Percentiles rank a stretch among this genome's conserved stretches.
Evolutionary conservation across 768 basidiomycete genomes (phyloP).

Genomic region (Antrodiella citrinella): DNA sequence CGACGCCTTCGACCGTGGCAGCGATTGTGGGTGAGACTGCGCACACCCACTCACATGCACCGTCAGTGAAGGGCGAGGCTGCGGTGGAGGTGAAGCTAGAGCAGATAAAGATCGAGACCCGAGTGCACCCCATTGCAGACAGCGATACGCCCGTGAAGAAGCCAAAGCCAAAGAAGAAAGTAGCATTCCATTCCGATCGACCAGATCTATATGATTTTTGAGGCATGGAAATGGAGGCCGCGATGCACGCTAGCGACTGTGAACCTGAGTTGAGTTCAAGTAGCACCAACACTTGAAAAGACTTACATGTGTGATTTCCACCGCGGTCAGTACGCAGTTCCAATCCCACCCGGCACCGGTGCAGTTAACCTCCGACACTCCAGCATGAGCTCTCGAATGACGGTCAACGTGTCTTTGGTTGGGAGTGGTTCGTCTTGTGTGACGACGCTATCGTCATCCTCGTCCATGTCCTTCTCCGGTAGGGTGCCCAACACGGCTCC

Average conservation of each 20-base stretch:
- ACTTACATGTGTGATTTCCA: no score
- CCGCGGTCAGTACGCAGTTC: no score
- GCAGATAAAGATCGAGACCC: constrained; percentile 12
- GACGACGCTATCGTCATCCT: constrained; percentile 13
- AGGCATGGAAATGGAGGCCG: no score
- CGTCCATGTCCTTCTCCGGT: constrained; percentile 23
- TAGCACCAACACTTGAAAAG: no score
- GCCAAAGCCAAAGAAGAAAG: constrained; percentile 53
- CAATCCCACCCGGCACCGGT: no score
- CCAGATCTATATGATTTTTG: constrained; percentile 73
- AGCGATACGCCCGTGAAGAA: constrained; percentile 28
- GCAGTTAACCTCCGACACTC: constrained; percentile 30
- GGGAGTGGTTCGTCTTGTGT: background rate
- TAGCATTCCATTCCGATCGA: constrained; percentile 58
- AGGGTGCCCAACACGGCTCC: constrained; percentile 48
- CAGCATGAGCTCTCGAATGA: constrained; percentile 48
- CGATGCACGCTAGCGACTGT: no score
- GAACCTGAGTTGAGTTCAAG: no score
- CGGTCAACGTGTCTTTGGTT: constrained; percentile 18
- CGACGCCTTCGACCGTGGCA: constrained; percentile 33
- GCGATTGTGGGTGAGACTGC: constrained; percentile 14
- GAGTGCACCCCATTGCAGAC: background rate
- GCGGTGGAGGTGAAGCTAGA: constrained; percentile 41
- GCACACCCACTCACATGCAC: constrained; percentile 12
- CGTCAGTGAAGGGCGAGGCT: constrained; percentile 19